phyloP scores from a whole-genome alignment of 2,329 filamentous ascomycete species.

The Claviceps africana region DNA sequence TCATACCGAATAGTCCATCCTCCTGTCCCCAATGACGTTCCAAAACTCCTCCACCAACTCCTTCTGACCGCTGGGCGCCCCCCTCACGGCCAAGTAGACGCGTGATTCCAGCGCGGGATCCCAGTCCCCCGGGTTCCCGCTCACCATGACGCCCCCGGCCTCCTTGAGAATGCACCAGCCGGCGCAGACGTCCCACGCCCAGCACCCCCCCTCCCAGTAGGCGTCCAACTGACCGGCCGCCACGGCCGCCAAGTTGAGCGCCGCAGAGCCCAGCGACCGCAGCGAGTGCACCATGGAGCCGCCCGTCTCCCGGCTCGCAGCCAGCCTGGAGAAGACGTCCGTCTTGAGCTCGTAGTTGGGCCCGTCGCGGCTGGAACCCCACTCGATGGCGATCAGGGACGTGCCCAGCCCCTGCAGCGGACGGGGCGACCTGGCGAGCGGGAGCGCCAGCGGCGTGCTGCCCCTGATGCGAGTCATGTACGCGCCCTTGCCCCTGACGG shows the following conservation, averaged over 20 bases:
- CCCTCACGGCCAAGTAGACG: constrained; percentile 49
- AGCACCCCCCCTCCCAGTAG: constrained; percentile 76
- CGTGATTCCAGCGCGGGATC: constrained; percentile 43
- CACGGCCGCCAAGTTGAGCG: constrained; percentile 59
- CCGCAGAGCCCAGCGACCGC: constrained; percentile 57
- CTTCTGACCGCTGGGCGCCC: constrained; percentile 43
- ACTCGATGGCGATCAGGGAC: constrained; percentile 57
- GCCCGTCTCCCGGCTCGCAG: constrained; percentile 42
- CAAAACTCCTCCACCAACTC: constrained; percentile 52
- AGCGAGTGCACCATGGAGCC: constrained; percentile 67
- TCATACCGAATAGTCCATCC: constrained; percentile 31
- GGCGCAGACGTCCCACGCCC: constrained; percentile 76
- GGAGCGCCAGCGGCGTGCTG: constrained; percentile 23
- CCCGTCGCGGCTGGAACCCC: constrained; percentile 55
- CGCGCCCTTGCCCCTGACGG: constrained; percentile 52
- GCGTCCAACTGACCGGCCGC: constrained; percentile 57
- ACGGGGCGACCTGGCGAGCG: constrained; percentile 32
- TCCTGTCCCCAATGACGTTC: constrained; percentile 40
- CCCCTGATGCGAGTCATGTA: constrained; percentile 36
- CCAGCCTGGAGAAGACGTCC: constrained; percentile 48
- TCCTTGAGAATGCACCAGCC: constrained; percentile 65
- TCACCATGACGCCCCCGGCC: constrained; percentile 58
- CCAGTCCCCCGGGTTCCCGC: constrained; percentile 64
- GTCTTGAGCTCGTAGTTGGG: constrained; percentile 58
- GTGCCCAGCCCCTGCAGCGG: constrained; percentile 46